Conservation (phyloP, 2,329 filamentous ascomycete species). For the Fusarium sacchari region DNA sequence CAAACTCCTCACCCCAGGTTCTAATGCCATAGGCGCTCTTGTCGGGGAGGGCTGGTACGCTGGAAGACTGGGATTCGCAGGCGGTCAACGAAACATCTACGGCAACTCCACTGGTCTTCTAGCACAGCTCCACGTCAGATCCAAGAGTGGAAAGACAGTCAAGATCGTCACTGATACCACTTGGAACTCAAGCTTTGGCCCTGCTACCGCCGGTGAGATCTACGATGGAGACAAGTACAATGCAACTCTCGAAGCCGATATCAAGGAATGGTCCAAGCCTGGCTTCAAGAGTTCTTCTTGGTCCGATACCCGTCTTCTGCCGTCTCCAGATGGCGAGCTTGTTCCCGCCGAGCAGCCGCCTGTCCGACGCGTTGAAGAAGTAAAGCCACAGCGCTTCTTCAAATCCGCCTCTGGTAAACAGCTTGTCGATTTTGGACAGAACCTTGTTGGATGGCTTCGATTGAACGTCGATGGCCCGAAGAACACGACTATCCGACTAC, state of each 20-base stretch:
- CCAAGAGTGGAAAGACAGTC: slow-evolving; percentile 44
- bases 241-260: slow-evolving; percentile 49
- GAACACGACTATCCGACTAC: slow-evolving; percentile 56
- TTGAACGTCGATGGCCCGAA: slow-evolving; percentile 51
- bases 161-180: slow-evolving; percentile 48
- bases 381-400: slow-evolving; percentile 51
- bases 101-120: slow-evolving; percentile 52
- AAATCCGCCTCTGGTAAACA: slow-evolving; percentile 53
- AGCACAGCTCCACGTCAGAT: slow-evolving; percentile 50
- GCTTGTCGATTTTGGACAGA: slow-evolving; percentile 67
- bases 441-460: slow-evolving; percentile 62
- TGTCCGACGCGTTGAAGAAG: slow-evolving; percentile 46
- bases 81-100: slow-evolving; percentile 42
- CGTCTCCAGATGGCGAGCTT: neutral
- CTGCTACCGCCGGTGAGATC: slow-evolving; percentile 52
- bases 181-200: slow-evolving; percentile 50
- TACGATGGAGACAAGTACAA: slow-evolving; percentile 65
- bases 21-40: slow-evolving; percentile 50
- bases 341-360: slow-evolving; percentile 55
- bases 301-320: slow-evolving; percentile 38
- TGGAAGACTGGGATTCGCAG: slow-evolving; percentile 46
- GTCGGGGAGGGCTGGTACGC: slow-evolving; percentile 62
- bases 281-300: slow-evolving; percentile 52
- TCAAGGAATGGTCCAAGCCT: slow-evolving; percentile 45
- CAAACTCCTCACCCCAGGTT: slow-evolving; percentile 51